Evolutionary conservation across 2,329 filamentous ascomycete genomes (phyloP).

Genomic region (Aspergillus pseudoglaucus): DNA sequence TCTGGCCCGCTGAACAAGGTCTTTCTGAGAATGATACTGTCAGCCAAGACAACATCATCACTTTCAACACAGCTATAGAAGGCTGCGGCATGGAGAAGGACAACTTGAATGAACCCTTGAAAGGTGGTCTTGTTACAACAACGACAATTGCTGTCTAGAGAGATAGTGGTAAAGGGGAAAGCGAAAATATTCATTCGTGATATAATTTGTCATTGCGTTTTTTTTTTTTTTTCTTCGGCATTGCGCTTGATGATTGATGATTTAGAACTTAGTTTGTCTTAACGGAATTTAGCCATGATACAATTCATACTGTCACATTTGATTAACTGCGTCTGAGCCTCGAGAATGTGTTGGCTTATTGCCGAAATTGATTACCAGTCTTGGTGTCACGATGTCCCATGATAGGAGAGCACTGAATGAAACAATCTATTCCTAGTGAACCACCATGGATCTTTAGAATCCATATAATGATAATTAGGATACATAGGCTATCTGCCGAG

Average conservation of each 20-base stretch:
- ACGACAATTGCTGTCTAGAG: not conserved
- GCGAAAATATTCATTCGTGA: not conserved
- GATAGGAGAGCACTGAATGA: no score
- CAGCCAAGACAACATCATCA: not conserved
- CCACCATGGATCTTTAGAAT: no score
- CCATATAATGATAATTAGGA: no score
- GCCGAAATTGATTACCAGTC: no score
- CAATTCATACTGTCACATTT: not conserved
- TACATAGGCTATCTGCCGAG: no score
- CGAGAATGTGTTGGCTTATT: not conserved
- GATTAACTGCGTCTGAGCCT: not conserved
- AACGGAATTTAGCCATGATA: not conserved
- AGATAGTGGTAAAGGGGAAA: not conserved
- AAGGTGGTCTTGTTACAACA: not conserved
- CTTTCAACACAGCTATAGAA: not conserved
- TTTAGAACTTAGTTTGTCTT: not conserved
- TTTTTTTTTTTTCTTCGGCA: not conserved
- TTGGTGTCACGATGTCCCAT: no score
- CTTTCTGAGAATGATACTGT: not conserved
- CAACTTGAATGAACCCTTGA: not conserved
- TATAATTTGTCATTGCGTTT: not conserved
- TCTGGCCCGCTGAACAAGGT: conserved; percentile 40
- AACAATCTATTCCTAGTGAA: no score
- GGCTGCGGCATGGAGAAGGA: not conserved
- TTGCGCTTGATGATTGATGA: conserved; percentile 1